These are phyloP conservation scores for Globisporangium sylvaticum DNA, from an alignment of 352 stramenopile genomes.

Conservation along the genomic window DNA sequence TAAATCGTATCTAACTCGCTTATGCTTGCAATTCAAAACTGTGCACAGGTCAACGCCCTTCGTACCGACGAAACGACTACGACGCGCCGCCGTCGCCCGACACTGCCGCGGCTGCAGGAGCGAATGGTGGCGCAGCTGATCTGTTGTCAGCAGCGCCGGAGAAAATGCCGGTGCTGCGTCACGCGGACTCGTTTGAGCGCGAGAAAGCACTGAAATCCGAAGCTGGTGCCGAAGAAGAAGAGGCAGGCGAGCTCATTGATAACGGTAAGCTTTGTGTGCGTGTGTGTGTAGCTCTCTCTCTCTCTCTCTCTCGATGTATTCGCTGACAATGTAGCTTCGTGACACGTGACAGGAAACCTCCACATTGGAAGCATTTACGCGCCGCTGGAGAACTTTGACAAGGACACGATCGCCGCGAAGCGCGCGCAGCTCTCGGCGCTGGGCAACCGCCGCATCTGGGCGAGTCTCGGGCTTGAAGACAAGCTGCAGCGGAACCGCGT, in stretches of 20 bases:
- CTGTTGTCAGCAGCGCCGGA: constrained; percentile 25
- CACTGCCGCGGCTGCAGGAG: constrained; percentile 14
- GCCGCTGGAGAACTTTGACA: constrained; percentile 72
- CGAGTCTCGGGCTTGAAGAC: constrained; percentile 80
- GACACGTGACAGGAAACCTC: constrained; percentile 36
- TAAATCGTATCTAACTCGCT: background rate
- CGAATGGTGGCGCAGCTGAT: constrained; percentile 15
- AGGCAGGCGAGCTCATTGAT: constrained; percentile 66
- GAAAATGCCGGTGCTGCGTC: constrained; percentile 34
- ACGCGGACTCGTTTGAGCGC: constrained; percentile 43
- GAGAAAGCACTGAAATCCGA: constrained; percentile 37
- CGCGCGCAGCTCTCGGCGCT: constrained; percentile 67
- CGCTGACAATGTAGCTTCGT: background rate
- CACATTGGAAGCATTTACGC: constrained; percentile 69
- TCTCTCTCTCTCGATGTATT: background rate
- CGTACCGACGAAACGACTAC: constrained; percentile 80
- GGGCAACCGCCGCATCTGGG: constrained; percentile 80
- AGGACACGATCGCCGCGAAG: constrained; percentile 78
- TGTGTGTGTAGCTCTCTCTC: background rate
- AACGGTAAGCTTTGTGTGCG: constrained; percentile 33
- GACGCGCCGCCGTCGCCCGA: constrained; percentile 72
- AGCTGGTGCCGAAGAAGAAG: constrained; percentile 45
- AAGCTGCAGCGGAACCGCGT: constrained; percentile 50
- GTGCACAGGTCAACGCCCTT: constrained; percentile 60
- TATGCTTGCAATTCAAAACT: background rate